A percentile compares a stretch with the other conserved stretches of the same genome.
Evolutionary conservation across 2,329 filamentous ascomycete species (phyloP).

Genomic region (Dactylellina leptospora): DNA sequence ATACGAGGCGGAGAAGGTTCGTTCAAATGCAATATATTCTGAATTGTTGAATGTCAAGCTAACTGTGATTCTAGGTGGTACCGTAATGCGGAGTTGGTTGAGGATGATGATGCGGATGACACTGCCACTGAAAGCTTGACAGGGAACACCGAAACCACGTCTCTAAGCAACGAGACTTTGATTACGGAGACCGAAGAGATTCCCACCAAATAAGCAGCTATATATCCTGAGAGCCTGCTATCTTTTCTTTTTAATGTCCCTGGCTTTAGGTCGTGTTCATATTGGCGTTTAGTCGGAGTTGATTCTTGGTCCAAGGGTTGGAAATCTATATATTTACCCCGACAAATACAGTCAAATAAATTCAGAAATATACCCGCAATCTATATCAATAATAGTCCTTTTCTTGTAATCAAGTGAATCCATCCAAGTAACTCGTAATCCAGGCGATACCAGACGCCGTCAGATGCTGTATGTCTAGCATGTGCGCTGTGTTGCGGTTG

Average conservation of each 20-base stretch:
- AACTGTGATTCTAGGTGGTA: slow-evolving; percentile 71
- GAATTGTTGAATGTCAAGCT: neutral
- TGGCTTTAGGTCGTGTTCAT: slow-evolving; percentile 1
- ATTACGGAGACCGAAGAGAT: slow-evolving; percentile 47
- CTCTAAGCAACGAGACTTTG: slow-evolving; percentile 17
- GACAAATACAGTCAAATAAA: neutral
- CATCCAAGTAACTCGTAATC: too few species aligned
- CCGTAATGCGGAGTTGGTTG: slow-evolving; percentile 92
- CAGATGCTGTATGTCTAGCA: too few species aligned
- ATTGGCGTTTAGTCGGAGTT: slow-evolving; percentile 19
- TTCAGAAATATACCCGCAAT: neutral
- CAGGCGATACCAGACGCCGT: too few species aligned
- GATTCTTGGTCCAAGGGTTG: neutral
- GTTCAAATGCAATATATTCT: neutral
- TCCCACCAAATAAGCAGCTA: slow-evolving; percentile 19
- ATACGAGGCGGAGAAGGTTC: slow-evolving; percentile 83
- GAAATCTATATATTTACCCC: neutral
- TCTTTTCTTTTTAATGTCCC: slow-evolving; percentile 5
- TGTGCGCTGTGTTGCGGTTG: slow-evolving; percentile 37
- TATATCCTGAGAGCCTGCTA: neutral
- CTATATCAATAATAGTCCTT: neutral
- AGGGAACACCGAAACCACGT: slow-evolving; percentile 2
- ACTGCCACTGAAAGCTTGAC: slow-evolving; percentile 15
- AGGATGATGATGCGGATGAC: slow-evolving; percentile 63
- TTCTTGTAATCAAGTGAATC: too few species aligned